Evolutionary conservation across 495 filamentous ascomycete species (phyloP), one percentile per base, ranked within the genome.

Genomic region (Xylaria longipes): DNA sequence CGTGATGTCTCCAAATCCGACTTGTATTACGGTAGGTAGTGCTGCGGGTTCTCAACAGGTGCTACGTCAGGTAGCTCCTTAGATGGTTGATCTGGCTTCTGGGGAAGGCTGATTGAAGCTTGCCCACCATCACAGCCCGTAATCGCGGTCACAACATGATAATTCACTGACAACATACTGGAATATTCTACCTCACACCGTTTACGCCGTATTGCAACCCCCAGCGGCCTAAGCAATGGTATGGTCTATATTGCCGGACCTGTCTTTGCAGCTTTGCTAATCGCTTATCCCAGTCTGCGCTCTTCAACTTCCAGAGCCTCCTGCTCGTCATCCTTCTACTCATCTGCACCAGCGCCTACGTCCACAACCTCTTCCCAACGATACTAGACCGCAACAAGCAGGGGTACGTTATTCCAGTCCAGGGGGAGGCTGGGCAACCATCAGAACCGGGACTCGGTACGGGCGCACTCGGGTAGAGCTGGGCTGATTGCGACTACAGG

Each of bases 271-370:
- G 58, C 27, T 33, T 65, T 61, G 76, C 78, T 83, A 81, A 84
- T 74, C 62, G 46, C 39, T 57, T 4, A 60, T 65, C 46, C 37
- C 74, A 97, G 96, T 91, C 95, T 72, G 96, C 97, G 37, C 90
- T 99, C 72, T 98, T 99, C 90, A 97, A 98, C 84, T 97, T 99
- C 87, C 93, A 97, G 78, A 94, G 93, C 65, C 90, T 98, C 69
- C 87, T 99, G 52, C 89, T 98, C 74, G 94, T 97, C 76, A 91
- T 99, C 76, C 90, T 98, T 56, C 92, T 99, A 75, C 88, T 95
- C 71, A 96, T 99, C 78, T 99, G 96, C 85, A 98, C 96, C 41
- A 94, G 91, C 82, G 88, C 96, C 58, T 97, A 98, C 85, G 88
- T 93, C 48, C 96, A 98, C 84, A 91, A 92, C 73, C 88, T 95